Conservation (phyloP, 2,329 filamentous ascomycete genomes). For the Penicillium sp. region DNA sequence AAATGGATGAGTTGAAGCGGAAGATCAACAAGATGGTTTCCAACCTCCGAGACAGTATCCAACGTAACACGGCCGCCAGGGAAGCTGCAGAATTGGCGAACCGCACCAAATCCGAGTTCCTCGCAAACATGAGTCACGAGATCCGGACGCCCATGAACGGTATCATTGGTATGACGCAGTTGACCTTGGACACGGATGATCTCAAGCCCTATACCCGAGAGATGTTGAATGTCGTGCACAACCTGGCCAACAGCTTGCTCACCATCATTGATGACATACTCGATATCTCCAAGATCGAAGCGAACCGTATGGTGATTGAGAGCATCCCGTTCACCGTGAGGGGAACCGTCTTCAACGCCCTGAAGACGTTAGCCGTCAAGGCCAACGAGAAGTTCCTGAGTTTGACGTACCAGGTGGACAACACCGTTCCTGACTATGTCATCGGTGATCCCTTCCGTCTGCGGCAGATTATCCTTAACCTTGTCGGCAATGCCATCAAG, state of each 20-base stretch:
- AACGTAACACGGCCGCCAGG: slow-evolving; percentile 88
- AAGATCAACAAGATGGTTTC: slow-evolving; percentile 99
- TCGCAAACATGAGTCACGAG: slow-evolving; percentile 98
- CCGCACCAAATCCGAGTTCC: slow-evolving; percentile 95
- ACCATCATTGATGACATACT: slow-evolving; percentile 85
- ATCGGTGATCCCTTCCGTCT: slow-evolving; percentile 94
- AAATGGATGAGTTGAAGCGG: slow-evolving; percentile 97
- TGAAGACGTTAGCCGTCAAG: slow-evolving; percentile 94
- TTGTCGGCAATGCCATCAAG: slow-evolving; percentile 97
- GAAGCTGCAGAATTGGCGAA: slow-evolving; percentile 94
- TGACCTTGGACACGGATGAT: slow-evolving; percentile 90
- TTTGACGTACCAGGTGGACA: slow-evolving; percentile 86
- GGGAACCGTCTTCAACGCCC: slow-evolving; percentile 92
- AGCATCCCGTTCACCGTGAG: slow-evolving; percentile 92
- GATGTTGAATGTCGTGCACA: slow-evolving; percentile 97
- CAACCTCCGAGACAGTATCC: slow-evolving; percentile 88
- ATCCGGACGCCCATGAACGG: slow-evolving; percentile 96
- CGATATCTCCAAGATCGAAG: slow-evolving; percentile 71
- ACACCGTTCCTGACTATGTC: slow-evolving; percentile 86
- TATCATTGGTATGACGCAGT: slow-evolving; percentile 95
- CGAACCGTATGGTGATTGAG: slow-evolving; percentile 95
- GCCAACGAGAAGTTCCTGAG: slow-evolving; percentile 93
- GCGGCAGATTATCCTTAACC: slow-evolving; percentile 89
- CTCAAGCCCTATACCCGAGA: slow-evolving; percentile 91
- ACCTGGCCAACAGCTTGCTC: slow-evolving; percentile 85